Evolutionary conservation across 192 early-diverging fungal species (phyloP).

Genomic region (Backusella westeae): DNA sequence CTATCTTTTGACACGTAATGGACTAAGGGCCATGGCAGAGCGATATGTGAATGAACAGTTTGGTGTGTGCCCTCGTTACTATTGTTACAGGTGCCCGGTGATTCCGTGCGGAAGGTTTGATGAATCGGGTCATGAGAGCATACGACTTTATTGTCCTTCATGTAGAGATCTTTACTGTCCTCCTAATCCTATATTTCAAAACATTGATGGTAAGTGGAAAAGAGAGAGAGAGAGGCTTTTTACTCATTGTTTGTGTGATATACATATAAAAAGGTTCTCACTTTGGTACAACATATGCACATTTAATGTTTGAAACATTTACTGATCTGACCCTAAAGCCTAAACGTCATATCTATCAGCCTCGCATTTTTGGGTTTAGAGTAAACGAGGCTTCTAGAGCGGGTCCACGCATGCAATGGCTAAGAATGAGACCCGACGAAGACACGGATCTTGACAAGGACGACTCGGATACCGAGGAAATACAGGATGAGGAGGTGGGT

Average conservation of each 20-base stretch:
- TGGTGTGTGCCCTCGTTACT: slow-evolving; percentile 71
- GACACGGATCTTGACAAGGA: slow-evolving; percentile 9
- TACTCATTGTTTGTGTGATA: background rate
- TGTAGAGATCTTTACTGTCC: slow-evolving; percentile 78
- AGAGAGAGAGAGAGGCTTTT: background rate
- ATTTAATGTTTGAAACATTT: slow-evolving; percentile 89
- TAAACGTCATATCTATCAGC: slow-evolving; percentile 67
- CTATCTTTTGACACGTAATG: slow-evolving; percentile 84
- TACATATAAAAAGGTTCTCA: slow-evolving; percentile 63
- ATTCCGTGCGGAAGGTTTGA: slow-evolving; percentile 73
- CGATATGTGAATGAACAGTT: slow-evolving; percentile 73
- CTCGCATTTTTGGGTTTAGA: slow-evolving; percentile 91
- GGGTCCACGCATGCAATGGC: slow-evolving; percentile 92
- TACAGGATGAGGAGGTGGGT: background rate
- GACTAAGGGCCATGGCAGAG: slow-evolving; percentile 81
- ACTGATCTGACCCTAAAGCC: slow-evolving; percentile 71
- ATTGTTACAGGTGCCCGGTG: slow-evolving; percentile 59
- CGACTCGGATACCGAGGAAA: slow-evolving; percentile 9
- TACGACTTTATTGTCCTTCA: slow-evolving; percentile 76
- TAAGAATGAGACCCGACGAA: slow-evolving; percentile 55
- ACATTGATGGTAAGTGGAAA: slow-evolving; percentile 58
- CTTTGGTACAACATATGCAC: slow-evolving; percentile 96
- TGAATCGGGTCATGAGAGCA: slow-evolving; percentile 64
- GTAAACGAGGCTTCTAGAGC: slow-evolving; percentile 70
- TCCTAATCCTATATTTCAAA: slow-evolving; percentile 62